Evolutionary conservation across 805 yeast species (phyloP).

Genomic region (Ogataea trehaloabstinens): DNA sequence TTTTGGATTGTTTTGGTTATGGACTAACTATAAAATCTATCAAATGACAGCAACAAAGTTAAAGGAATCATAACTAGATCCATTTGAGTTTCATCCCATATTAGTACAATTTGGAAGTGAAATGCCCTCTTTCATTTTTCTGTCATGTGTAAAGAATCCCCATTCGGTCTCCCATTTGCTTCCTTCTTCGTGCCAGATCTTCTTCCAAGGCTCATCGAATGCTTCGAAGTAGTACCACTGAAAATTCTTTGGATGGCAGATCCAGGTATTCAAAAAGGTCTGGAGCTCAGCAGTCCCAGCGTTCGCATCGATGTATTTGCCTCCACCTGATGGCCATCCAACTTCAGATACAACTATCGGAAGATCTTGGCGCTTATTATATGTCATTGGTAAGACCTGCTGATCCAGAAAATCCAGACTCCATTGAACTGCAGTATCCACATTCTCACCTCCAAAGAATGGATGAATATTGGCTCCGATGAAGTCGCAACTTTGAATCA

Average conservation of each 20-base stretch:
- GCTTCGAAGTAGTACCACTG: conserved; percentile 68
- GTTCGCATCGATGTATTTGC: conserved; percentile 40
- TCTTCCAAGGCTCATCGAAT: conserved; percentile 72
- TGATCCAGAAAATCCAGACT: conserved; percentile 43
- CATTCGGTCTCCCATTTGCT: conserved; percentile 67
- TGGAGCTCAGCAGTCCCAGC: conserved; percentile 48
- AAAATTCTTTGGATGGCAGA: conserved; percentile 40
- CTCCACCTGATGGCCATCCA: conserved; percentile 75
- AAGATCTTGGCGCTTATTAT: conserved; percentile 18
- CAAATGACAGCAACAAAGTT: conserved; percentile 28
- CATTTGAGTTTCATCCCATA: conserved; percentile 1
- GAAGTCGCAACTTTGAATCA: conserved; percentile 48
- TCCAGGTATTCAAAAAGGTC: conserved; percentile 48
- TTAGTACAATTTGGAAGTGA: conserved; percentile 38
- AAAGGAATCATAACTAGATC: conserved; percentile 12
- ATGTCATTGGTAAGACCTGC: conserved; percentile 40
- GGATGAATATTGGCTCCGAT: conserved; percentile 68
- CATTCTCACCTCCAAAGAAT: conserved; percentile 58
- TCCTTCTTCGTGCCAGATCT: conserved; percentile 45
- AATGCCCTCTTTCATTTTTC: conserved; percentile 45
- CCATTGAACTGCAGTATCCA: conserved; percentile 51
- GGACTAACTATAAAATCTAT: conserved; percentile 63
- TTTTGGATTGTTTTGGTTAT: conserved; percentile 74
- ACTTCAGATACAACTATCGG: conserved; percentile 55
- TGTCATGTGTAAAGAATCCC: conserved; percentile 57